A percentile compares a stretch with the other conserved stretches of the same genome.
Evolutionary conservation across 306 rosid species (phyloP).

Genomic region (Gleditsia sinensis): DNA sequence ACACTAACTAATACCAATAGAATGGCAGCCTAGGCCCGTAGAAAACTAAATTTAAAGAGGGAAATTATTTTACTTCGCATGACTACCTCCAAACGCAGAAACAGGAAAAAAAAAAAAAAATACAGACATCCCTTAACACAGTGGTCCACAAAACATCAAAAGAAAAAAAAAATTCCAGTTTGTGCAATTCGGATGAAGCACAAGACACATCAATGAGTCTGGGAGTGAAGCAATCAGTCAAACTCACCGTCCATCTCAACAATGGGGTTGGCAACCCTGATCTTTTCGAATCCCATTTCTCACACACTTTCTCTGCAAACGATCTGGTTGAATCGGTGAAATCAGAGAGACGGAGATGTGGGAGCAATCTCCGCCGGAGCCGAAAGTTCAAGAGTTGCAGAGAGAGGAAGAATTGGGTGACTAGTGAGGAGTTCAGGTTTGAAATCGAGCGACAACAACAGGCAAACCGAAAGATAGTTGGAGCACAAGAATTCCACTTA

Average conservation of each 20-base stretch:
- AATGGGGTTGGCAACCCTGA: slow-evolving; percentile 93
- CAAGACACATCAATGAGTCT: not conserved
- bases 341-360: not conserved
- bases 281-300: slow-evolving; percentile 80
- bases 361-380: slow-evolving; percentile 3
- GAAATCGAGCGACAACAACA: not conserved
- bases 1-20: too few relatives aligned
- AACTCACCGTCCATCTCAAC: slow-evolving; percentile 97
- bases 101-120: too few relatives aligned
- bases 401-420: not conserved
- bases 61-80: too few relatives aligned
- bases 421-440: not conserved
- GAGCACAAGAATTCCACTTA: not conserved
- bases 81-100: too few relatives aligned
- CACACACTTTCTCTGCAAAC: not conserved
- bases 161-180: slow-evolving; percentile 17
- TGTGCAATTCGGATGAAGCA: not conserved
- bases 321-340: not conserved
- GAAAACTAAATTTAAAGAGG: too few relatives aligned
- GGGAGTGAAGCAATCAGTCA: not conserved
- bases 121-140: too few relatives aligned
- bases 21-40: too few relatives aligned
- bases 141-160: too few relatives aligned
- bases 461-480: too few relatives aligned
- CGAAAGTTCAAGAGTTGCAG: not conserved